phyloP scores from a whole-genome alignment of 1,139 yeast species.

The Pichia sp. region DNA sequence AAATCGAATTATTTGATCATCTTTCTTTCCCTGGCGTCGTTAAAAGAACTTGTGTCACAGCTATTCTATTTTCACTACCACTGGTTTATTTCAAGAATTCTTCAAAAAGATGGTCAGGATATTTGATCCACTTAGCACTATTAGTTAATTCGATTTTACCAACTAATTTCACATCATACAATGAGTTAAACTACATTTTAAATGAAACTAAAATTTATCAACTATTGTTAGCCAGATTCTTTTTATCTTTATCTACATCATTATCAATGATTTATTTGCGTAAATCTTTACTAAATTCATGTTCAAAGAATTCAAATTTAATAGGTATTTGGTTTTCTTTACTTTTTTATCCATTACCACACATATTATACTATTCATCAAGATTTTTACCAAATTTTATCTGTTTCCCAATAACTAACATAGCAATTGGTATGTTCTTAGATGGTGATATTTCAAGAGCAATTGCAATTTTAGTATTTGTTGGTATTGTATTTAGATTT shows the following conservation, averaged over 20 bases:
- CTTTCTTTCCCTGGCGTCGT: constrained; percentile 78
- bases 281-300: constrained; percentile 7
- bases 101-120: constrained; percentile 43
- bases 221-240: constrained; percentile 39
- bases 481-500: constrained; percentile 63
- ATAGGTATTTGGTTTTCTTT: constrained; percentile 55
- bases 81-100: constrained; percentile 13
- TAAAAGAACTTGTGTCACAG: constrained; percentile 78
- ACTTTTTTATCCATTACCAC: constrained; percentile 66
- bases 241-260: constrained; percentile 20
- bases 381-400: constrained; percentile 83
- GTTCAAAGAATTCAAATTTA: constrained; percentile 21
- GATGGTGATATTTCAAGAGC: constrained; percentile 44
- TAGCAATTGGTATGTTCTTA: constrained; percentile 47
- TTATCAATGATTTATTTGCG: constrained; percentile 7
- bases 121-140: constrained; percentile 37
- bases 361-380: constrained; percentile 66
- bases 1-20: constrained; percentile 60
- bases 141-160: constrained; percentile 24
- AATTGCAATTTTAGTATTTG: constrained; percentile 51
- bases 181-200: background rate
- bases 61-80: constrained; percentile 45
- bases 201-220: constrained; percentile 12
- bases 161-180: background rate
- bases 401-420: constrained; percentile 67